phyloP scores from a whole-genome alignment of 2,329 filamentous ascomycete genomes.

The Graphilbum fragrans region DNA sequence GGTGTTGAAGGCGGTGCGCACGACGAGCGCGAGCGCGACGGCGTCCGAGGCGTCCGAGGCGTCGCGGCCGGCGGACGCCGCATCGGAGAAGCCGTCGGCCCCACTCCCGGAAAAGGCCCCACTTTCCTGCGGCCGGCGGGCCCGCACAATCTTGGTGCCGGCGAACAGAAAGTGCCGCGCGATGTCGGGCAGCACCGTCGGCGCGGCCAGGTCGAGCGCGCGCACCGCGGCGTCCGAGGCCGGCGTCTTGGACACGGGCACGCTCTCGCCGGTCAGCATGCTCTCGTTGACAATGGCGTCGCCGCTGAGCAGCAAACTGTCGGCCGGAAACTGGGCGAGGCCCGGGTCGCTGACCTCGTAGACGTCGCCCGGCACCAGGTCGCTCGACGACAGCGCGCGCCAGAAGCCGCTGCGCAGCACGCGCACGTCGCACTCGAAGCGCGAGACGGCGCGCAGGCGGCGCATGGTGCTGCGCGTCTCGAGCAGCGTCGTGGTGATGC shows the following conservation, averaged over 20 bases:
- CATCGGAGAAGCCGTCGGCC: background rate
- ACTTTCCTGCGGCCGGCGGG: slow-evolving; percentile 75
- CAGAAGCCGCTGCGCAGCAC: slow-evolving; percentile 93
- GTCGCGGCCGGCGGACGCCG: background rate
- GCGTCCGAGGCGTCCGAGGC: slow-evolving; percentile 57
- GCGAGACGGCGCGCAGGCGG: slow-evolving; percentile 78
- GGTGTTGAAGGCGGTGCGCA: slow-evolving; percentile 92
- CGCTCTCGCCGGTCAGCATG: slow-evolving; percentile 96
- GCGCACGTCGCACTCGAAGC: slow-evolving; percentile 89
- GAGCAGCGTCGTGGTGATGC: slow-evolving; percentile 77
- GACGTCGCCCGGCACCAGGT: slow-evolving; percentile 88
- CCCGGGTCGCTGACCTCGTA: slow-evolving; percentile 95
- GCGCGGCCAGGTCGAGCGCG: slow-evolving; percentile 64
- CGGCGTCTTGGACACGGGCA: slow-evolving; percentile 87
- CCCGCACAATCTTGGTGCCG: slow-evolving; percentile 89
- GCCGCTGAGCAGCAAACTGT: slow-evolving; percentile 80
- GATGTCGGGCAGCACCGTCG: slow-evolving; percentile 70
- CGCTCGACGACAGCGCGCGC: slow-evolving; percentile 74
- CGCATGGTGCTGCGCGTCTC: slow-evolving; percentile 91
- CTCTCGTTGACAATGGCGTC: slow-evolving; percentile 99
- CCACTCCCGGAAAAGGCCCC: slow-evolving; percentile 19
- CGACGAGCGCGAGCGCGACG: slow-evolving; percentile 80
- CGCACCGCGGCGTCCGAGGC: slow-evolving; percentile 70
- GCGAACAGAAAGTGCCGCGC: slow-evolving; percentile 87
- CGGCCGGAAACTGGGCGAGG: slow-evolving; percentile 77